Evolutionary conservation across 768 basidiomycete species (phyloP).

Genomic region (Macrolepiota fuliginosa): DNA sequence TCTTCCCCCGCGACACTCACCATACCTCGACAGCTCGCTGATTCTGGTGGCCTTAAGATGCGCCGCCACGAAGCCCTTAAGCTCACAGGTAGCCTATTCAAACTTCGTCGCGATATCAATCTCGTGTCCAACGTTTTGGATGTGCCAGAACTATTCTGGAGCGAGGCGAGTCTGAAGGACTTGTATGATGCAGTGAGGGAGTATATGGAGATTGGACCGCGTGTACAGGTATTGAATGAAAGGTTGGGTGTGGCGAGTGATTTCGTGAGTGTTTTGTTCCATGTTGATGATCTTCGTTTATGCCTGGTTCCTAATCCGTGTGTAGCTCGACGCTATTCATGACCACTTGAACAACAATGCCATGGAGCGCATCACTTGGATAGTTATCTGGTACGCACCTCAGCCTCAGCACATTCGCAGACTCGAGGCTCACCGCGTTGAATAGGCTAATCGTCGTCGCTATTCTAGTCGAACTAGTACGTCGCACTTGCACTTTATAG

Average conservation of each 20-base stretch:
- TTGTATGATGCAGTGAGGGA: conserved; percentile 92
- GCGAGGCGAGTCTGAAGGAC: conserved; percentile 84
- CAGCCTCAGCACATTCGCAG: conserved; percentile 15
- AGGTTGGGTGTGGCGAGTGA: conserved; percentile 85
- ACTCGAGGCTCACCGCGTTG: conserved; percentile 20
- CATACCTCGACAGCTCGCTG: conserved; percentile 82
- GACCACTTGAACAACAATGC: conserved; percentile 88
- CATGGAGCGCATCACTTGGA: conserved; percentile 84
- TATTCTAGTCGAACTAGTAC: conserved; percentile 81
- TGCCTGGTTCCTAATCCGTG: conserved; percentile 1
- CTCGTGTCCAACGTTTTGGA: conserved; percentile 92
- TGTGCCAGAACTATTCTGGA: conserved; percentile 94
- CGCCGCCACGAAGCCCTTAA: conserved; percentile 82
- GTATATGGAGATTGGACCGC: conserved; percentile 87
- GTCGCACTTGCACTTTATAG: conserved; percentile 22
- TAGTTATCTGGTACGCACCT: conserved; percentile 41
- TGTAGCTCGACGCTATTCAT: conserved; percentile 87
- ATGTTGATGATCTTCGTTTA: background rate
- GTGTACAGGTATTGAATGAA: conserved; percentile 87
- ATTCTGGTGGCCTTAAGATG: conserved; percentile 71
- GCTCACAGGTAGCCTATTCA: conserved; percentile 84
- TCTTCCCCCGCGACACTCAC: conserved; percentile 72
- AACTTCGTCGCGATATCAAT: conserved; percentile 85
- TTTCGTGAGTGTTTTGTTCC: conserved; percentile 54
- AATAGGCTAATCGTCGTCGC: conserved; percentile 85